Evolutionary conservation across 306 rosid species (phyloP).

Genomic region (Urtica urens): DNA sequence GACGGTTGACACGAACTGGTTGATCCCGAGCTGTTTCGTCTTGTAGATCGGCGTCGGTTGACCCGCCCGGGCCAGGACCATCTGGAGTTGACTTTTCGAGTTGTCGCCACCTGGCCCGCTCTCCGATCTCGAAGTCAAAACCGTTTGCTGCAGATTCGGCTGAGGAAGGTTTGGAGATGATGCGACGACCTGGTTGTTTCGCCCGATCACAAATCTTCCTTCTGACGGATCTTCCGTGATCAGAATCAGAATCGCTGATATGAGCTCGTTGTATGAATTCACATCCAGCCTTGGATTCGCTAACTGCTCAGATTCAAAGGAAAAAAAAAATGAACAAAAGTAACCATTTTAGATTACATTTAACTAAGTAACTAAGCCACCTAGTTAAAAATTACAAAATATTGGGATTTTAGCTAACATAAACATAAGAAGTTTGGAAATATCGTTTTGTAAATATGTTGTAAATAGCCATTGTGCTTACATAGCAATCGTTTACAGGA

Average conservation of each 20-base stretch:
- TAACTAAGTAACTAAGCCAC: not conserved
- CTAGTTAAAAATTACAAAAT: too few relatives aligned
- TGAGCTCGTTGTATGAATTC: slow-evolving; percentile 49
- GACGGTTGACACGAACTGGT: slow-evolving; percentile 56
- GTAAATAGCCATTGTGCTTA: too few relatives aligned
- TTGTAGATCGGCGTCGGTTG: slow-evolving; percentile 61
- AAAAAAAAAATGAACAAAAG: slow-evolving; percentile 10
- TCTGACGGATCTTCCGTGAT: slow-evolving; percentile 47
- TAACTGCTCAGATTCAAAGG: slow-evolving; percentile 39
- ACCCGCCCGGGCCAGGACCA: slow-evolving; percentile 83
- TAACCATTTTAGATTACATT: not conserved
- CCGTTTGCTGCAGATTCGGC: slow-evolving; percentile 30
- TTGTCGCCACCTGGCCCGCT: slow-evolving; percentile 99
- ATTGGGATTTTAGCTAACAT: too few relatives aligned
- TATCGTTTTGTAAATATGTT: too few relatives aligned
- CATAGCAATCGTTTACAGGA: too few relatives aligned
- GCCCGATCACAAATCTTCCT: slow-evolving; percentile 67
- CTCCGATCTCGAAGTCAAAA: slow-evolving; percentile 63
- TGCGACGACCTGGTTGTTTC: slow-evolving; percentile 38
- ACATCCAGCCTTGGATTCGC: slow-evolving; percentile 57
- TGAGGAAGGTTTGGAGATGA: slow-evolving; percentile 23
- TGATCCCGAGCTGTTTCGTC: slow-evolving; percentile 51
- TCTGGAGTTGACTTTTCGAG: slow-evolving; percentile 92
- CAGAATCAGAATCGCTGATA: slow-evolving; percentile 64
- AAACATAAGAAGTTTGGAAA: too few relatives aligned